phyloP scores from a whole-genome alignment of 257 asterid genomes.

The Petunia axillaris region DNA sequence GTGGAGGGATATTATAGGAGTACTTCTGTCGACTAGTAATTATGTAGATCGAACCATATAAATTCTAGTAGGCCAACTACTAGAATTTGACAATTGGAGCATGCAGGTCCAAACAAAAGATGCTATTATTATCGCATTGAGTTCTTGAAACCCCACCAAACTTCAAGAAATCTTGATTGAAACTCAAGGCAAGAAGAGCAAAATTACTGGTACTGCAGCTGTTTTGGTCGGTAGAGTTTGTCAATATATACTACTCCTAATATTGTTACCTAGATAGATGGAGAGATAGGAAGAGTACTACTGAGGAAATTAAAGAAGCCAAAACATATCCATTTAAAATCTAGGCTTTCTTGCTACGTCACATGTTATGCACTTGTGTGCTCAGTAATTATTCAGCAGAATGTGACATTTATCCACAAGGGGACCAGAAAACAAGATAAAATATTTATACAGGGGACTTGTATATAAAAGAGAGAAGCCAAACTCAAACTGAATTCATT shows the following conservation, averaged over 20 bases:
- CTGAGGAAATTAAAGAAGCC: neutral
- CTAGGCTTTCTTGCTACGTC: slow-evolving; percentile 44
- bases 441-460: neutral
- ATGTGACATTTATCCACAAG: slow-evolving; percentile 31
- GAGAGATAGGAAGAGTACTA: neutral
- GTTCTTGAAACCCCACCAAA: slow-evolving; percentile 20
- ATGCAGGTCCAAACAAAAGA: slow-evolving; percentile 13
- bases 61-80: no score
- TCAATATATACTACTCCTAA: neutral
- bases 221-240: neutral
- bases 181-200: neutral
- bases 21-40: neutral
- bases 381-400: slow-evolving; percentile 37
- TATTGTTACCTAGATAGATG: neutral
- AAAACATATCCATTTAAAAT: slow-evolving; percentile 34
- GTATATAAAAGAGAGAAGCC: slow-evolving; percentile 15
- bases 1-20: neutral
- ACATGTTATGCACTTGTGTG: slow-evolving; percentile 46
- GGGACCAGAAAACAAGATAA: slow-evolving; percentile 40
- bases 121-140: slow-evolving; percentile 16
- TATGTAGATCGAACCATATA: neutral
- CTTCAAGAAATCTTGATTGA: slow-evolving; percentile 16
- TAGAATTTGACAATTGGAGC: no score
- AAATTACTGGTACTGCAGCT: neutral
- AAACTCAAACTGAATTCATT: slow-evolving; percentile 32